Base-by-base conservation (phyloP, 257 asterid species). In the Plectranthus barbatus region DNA sequence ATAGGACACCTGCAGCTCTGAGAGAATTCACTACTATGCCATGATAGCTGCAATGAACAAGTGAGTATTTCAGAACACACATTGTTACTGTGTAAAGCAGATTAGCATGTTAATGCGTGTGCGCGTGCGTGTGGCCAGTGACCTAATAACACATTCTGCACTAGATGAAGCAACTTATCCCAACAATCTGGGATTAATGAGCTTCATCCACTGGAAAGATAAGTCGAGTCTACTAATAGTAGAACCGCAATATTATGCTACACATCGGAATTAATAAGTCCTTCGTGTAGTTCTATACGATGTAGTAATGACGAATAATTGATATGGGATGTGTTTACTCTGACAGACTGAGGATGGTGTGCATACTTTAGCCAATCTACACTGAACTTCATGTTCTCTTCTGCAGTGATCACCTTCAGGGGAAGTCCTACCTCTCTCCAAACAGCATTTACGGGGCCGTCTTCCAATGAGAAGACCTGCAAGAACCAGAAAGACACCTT, bases 321-420 rank as follows among this genome's bases (percentile, higher is more conserved):
- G n/a, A 60, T 19, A 63, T 0, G 10, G 11, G 62, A 62, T 44
- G 36, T n/a, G 19, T 57, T 60, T 48, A 12, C 58, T 68, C 52
- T 26, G 31, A 66, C 13, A 64, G 58, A 29, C 34, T 26, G n/a
- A 50, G 71, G 52, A 56, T 24, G 31, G 19, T 37, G 55, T 59
- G 46, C 96, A 59, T 86, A 91, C 98, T 82, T 81, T 60, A 88
- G 78, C 98, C 98, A 91, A 77, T 91, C 98, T 67, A 88, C 47
- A 56, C 68, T 59, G 66, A 68, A 76, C 81, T 71, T 73, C 84
- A 42, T 59, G 75, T 69, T 72, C 75, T 78, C 82, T 12, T 76
- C 75, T 34, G 79, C 71, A 57, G 73, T 55, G 63, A 84, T 72
- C 60, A 86, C 80, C 54, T 61, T 72, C 56, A 81, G 52, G 58